A percentile compares a stretch with the other conserved stretches of the same genome.
phyloP scores from a whole-genome alignment of 495 filamentous ascomycete genomes.

The Daldinia concentrica region DNA sequence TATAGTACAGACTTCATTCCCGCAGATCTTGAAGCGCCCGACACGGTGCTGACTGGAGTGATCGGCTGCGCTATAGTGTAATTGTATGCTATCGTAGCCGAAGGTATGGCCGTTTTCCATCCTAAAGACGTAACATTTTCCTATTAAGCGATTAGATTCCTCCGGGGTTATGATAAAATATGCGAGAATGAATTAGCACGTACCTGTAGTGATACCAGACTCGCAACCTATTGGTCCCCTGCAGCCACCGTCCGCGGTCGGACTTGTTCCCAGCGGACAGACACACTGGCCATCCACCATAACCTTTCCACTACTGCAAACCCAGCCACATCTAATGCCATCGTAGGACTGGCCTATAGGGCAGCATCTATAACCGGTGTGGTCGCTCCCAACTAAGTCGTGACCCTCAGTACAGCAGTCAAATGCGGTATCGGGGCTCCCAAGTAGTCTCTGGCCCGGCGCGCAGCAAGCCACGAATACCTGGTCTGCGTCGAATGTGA shows the following conservation, averaged over 20 bases:
- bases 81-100: slow-evolving; percentile 21
- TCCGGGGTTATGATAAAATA: background rate
- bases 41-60: slow-evolving; percentile 20
- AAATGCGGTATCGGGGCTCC: slow-evolving; percentile 20
- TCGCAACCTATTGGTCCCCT: slow-evolving; percentile 17
- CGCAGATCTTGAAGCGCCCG: slow-evolving; percentile 26
- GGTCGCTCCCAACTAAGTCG: slow-evolving; percentile 4
- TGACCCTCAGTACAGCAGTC: slow-evolving; percentile 22
- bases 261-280: slow-evolving; percentile 12
- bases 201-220: slow-evolving; percentile 24
- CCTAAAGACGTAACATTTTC: slow-evolving; percentile 18
- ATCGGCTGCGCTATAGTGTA: slow-evolving; percentile 24
- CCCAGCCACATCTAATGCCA: slow-evolving; percentile 4
- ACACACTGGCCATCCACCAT: slow-evolving; percentile 22
- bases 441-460: slow-evolving; percentile 18
- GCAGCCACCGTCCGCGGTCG: slow-evolving; percentile 8
- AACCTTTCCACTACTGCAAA: slow-evolving; percentile 13
- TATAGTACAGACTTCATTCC: slow-evolving; percentile 15
- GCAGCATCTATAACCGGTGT: slow-evolving; percentile 19
- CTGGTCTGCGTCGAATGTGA: slow-evolving; percentile 15
- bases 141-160: slow-evolving; percentile 4
- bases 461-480: slow-evolving; percentile 20
- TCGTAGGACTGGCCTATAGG: slow-evolving; percentile 22
- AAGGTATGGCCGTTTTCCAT: slow-evolving; percentile 27
- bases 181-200: background rate